phyloP scores from a whole-genome alignment of 176 grass and related monocot genomes.

The Oryza nivara region DNA sequence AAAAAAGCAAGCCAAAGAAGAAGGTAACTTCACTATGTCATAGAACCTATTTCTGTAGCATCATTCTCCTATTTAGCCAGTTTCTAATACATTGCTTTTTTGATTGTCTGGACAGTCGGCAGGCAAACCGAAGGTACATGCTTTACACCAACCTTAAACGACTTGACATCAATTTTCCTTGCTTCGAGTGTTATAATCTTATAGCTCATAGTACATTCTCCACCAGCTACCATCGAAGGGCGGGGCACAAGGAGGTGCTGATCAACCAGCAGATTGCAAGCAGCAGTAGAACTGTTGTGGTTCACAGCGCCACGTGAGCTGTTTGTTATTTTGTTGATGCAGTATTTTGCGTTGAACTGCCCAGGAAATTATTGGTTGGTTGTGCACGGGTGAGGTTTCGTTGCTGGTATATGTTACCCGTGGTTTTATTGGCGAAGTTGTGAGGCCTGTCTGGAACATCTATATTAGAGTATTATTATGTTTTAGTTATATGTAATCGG shows the following conservation, averaged over 20 bases:
- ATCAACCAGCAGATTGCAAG: constrained; percentile 88
- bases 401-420: constrained; percentile 12
- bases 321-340: constrained; percentile 7
- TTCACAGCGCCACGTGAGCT: not conserved
- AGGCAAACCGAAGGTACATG: constrained; percentile 39
- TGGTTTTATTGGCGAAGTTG: constrained; percentile 1
- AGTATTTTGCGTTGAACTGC: constrained; percentile 38
- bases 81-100: constrained; percentile 29
- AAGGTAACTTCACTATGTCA: constrained; percentile 32
- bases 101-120: constrained; percentile 25
- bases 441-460: not conserved
- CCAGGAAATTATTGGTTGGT: not conserved
- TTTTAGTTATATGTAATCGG: constrained; percentile 33
- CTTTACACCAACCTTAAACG: not conserved
- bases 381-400: not conserved
- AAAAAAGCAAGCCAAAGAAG: constrained; percentile 49
- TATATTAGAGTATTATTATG: constrained; percentile 30
- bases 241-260: constrained; percentile 52
- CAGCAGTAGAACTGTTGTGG: constrained; percentile 62
- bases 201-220: constrained; percentile 15
- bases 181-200: constrained; percentile 1
- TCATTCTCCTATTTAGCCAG: not conserved
- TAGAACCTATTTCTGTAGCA: not conserved
- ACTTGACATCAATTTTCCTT: not conserved
- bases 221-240: constrained; percentile 49